Base-by-base conservation (phyloP, 176 grass and related monocot species). In the Carex parvula region DNA sequence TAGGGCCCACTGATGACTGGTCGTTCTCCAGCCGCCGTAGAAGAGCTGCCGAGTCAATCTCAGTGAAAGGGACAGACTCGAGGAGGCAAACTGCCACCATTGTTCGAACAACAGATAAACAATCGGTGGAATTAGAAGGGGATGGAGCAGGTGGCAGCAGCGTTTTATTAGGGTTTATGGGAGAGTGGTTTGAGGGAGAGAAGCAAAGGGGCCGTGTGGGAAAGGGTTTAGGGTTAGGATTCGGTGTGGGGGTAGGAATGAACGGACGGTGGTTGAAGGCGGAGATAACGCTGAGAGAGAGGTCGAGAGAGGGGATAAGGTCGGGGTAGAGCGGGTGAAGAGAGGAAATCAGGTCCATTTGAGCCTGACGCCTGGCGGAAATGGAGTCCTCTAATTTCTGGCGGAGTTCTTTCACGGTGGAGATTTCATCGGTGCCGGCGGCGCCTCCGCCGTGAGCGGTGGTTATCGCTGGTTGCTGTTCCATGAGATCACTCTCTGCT, bases 21-120 rank as follows among this genome's bases (percentile, higher is more conserved):
- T 95, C 91, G 12, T 86, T 79, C 85, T 93, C 91, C 29, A 99
- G 80, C 61, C 93, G 96, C 60, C 93, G 89, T 1, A 92, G 89
- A 15, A 95, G 87, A 17, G 91, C 93, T 1, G 91, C 87, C 12
- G 96, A 92, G 85, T 99, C 96, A 46, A 90, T 99, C 88, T 93
- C 93, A 70, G 86, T 70, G 81, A 95, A 99, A 29, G 96, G 93
- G 20, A 92, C 83, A 15, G 88, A 89, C 83, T 99, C 93, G 0
- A 99, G 96, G 48, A 99, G 96, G 71, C 89, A 99, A 2, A 95
- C 93, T 1, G 96, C 88, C 20, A 95, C 89, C 93, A 99, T 94
- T 88, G 93, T 92, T 37, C 93, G 93, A 44, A 99, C 91, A 26
- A 92, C 57, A 3, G 89, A 83, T 70, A 99, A 84, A n/a, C 88